A percentile compares a stretch with the other conserved stretches of the same genome.
These are phyloP conservation scores for Elsinoe perseae DNA, from an alignment of 2,329 filamentous ascomycete species.

Conservation along the genomic window DNA sequence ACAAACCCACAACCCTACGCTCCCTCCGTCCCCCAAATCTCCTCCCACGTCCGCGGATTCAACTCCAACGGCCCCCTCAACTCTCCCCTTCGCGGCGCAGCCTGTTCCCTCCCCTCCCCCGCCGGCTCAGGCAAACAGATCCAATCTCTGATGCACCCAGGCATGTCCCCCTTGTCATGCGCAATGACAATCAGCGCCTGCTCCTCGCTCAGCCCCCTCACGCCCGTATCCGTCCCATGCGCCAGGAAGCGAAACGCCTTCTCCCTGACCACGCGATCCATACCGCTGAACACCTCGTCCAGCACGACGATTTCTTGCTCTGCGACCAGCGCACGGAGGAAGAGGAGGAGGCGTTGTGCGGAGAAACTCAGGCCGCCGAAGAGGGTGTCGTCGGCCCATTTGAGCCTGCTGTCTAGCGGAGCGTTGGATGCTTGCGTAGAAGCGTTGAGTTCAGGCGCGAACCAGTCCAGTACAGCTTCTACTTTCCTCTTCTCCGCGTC, in stretches of 20 bases:
- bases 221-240: slow-evolving; percentile 31
- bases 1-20: not conserved
- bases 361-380: slow-evolving; percentile 74
- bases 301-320: slow-evolving; percentile 43
- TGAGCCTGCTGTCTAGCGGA: slow-evolving; percentile 23
- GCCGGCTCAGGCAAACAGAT: slow-evolving; percentile 74
- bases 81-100: slow-evolving; percentile 55
- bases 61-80: slow-evolving; percentile 54
- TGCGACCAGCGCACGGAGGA: slow-evolving; percentile 51
- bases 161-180: slow-evolving; percentile 84
- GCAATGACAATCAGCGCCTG: slow-evolving; percentile 91
- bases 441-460: slow-evolving; percentile 68
- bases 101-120: slow-evolving; percentile 35
- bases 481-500: slow-evolving; percentile 51
- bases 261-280: slow-evolving; percentile 58
- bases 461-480: slow-evolving; percentile 65
- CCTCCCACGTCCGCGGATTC: slow-evolving; percentile 52
- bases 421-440: not conserved
- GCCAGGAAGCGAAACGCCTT: slow-evolving; percentile 77
- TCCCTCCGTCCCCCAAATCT: slow-evolving; percentile 51
- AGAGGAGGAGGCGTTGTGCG: slow-evolving; percentile 75
- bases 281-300: slow-evolving; percentile 46
- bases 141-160: slow-evolving; percentile 74
- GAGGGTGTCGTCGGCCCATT: slow-evolving; percentile 59
- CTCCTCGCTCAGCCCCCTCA: slow-evolving; percentile 52